These are phyloP conservation scores for Rhodofomes roseus DNA, from an alignment of 1,284 basidiomycete genomes.

Conservation along the genomic window DNA sequence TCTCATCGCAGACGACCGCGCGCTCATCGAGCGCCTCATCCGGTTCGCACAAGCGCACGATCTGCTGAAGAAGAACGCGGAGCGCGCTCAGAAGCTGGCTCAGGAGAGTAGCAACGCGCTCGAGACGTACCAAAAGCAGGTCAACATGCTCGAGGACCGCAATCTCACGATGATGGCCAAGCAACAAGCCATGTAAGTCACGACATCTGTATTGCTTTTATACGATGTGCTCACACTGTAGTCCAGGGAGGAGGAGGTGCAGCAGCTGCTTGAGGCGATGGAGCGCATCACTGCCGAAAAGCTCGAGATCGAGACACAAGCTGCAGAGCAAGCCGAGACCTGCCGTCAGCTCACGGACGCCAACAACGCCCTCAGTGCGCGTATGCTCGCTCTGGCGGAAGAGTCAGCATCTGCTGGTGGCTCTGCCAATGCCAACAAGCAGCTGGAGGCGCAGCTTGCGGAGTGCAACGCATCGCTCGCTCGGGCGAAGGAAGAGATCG, in stretches of 20 bases:
- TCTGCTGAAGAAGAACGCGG: constrained; percentile 85
- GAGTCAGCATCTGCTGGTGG: constrained; percentile 66
- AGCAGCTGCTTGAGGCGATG: constrained; percentile 55
- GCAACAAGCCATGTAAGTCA: constrained; percentile 53
- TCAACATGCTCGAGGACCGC: constrained; percentile 73
- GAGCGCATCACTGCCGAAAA: constrained; percentile 63
- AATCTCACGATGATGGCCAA: constrained; percentile 50
- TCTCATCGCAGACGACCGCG: constrained; percentile 75
- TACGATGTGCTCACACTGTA: background rate
- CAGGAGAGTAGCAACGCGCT: constrained; percentile 74
- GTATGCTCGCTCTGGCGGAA: constrained; percentile 69
- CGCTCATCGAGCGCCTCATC: constrained; percentile 78
- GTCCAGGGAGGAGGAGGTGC: constrained; percentile 66
- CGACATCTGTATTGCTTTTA: constrained; percentile 6
- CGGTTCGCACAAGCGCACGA: constrained; percentile 86
- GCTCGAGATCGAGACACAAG: constrained; percentile 63
- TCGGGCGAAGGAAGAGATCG: constrained; percentile 32
- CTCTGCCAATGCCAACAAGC: constrained; percentile 49
- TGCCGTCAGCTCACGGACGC: constrained; percentile 69
- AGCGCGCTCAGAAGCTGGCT: constrained; percentile 84
- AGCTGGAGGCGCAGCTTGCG: constrained; percentile 50
- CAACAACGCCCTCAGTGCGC: constrained; percentile 72
- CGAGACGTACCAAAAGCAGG: constrained; percentile 87
- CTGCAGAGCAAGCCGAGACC: constrained; percentile 69
- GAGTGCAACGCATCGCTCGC: constrained; percentile 43